Conservation (phyloP, 106 monocot species). For the Acorus calamus region DNA sequence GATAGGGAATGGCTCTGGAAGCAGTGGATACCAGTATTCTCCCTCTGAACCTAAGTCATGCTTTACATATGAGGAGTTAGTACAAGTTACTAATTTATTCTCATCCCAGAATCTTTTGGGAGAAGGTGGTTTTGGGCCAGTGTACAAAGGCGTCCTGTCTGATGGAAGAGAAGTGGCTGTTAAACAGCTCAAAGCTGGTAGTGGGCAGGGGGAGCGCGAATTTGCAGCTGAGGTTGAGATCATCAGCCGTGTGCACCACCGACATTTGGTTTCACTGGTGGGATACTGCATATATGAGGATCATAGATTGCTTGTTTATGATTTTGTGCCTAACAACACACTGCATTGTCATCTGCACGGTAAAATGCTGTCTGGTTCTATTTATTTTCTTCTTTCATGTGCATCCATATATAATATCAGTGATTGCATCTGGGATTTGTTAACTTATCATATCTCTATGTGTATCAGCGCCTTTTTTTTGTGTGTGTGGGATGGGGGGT, state of each 20-base stretch:
- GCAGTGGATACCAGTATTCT: conserved; percentile 22
- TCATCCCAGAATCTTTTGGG: conserved; percentile 45
- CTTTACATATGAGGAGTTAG: conserved; percentile 48
- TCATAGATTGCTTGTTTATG: conserved; percentile 65
- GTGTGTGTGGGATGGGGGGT: too few relatives aligned
- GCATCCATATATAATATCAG: not conserved
- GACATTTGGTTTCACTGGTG: conserved; percentile 64
- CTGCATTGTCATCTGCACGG: conserved; percentile 75
- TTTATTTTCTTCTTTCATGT: not conserved
- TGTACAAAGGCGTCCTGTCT: conserved; percentile 50
- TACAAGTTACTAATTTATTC: conserved; percentile 35
- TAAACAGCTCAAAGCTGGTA: conserved; percentile 49
- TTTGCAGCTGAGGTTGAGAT: conserved; percentile 71
- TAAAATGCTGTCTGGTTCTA: conserved; percentile 8
- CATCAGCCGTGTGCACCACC: conserved; percentile 67
- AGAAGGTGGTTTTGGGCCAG: conserved; percentile 71
- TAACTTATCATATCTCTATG: too few relatives aligned
- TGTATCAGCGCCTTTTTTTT: too few relatives aligned
- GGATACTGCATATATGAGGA: conserved; percentile 58
- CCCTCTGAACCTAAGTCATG: conserved; percentile 25
- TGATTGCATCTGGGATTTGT: too few relatives aligned
- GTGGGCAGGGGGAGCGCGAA: conserved; percentile 60
- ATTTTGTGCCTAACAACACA: conserved; percentile 61
- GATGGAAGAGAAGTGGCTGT: conserved; percentile 62
- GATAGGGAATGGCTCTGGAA: conserved; percentile 20